Conservation (phyloP, 2,329 filamentous ascomycete genomes). For the Claviceps humidiphila region DNA sequence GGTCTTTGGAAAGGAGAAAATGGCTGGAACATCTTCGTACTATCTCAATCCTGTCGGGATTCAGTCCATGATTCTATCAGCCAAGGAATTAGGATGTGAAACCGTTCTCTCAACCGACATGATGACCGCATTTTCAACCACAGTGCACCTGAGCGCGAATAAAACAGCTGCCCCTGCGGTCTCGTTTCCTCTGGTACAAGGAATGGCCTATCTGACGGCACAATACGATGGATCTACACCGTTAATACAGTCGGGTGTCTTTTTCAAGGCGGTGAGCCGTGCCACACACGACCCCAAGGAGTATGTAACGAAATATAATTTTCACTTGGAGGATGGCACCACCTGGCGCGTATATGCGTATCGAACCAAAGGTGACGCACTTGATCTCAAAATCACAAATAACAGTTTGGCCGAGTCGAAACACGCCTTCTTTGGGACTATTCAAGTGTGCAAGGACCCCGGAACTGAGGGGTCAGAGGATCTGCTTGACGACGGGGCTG, state of each 20-base stretch:
- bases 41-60: conserved; percentile 74
- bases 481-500: conserved; percentile 62
- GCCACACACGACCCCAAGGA: conserved; percentile 42
- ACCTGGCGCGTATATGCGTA: conserved; percentile 74
- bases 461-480: conserved; percentile 40
- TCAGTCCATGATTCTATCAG: conserved; percentile 69
- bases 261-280: conserved; percentile 55
- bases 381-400: conserved; percentile 56
- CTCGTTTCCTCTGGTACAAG: conserved; percentile 74
- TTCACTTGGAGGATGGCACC: conserved; percentile 57
- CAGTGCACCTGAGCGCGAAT: conserved; percentile 52
- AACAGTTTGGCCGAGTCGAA: conserved; percentile 52
- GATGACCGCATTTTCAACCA: conserved; percentile 44
- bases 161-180: conserved; percentile 44
- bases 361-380: conserved; percentile 40
- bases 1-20: conserved; percentile 47
- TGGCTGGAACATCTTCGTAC: conserved; percentile 48
- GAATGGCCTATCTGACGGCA: conserved; percentile 76
- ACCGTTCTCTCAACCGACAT: conserved; percentile 43
- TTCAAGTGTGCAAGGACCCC: conserved; percentile 76
- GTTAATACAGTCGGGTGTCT: conserved; percentile 58
- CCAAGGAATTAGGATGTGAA: conserved; percentile 51
- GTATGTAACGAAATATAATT: conserved; percentile 62
- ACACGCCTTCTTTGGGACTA: conserved; percentile 56
- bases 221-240: conserved; percentile 60